Conservation (phyloP, 2,329 filamentous ascomycete species). For the Hypoxylon sp. region DNA sequence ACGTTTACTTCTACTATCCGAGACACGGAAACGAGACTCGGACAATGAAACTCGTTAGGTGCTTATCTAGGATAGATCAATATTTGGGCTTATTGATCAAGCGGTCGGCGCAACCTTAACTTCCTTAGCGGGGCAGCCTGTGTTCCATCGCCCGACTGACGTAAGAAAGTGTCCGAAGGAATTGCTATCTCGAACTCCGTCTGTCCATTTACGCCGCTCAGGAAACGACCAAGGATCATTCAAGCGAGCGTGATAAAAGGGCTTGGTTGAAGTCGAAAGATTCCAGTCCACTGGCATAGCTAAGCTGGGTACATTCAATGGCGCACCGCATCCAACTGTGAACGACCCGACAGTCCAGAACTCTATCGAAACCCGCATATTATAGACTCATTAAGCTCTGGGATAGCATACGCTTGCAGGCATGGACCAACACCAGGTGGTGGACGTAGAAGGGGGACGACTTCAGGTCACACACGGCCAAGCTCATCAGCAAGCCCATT, state of each 20-base stretch:
- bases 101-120: too few species aligned
- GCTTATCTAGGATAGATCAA: background rate
- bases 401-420: background rate
- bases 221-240: background rate
- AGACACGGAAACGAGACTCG: too few species aligned
- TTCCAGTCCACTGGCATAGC: too few species aligned
- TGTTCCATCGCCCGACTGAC: background rate
- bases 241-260: background rate
- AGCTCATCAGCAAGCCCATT: constrained; percentile 29
- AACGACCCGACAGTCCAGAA: background rate
- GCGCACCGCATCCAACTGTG: background rate
- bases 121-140: background rate
- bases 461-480: background rate
- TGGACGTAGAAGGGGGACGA: constrained; percentile 26
- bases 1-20: too few species aligned
- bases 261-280: too few species aligned
- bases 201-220: background rate
- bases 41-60: background rate
- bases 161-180: background rate
- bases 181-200: background rate
- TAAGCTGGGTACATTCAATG: too few species aligned
- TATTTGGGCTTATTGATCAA: background rate
- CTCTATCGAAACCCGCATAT: background rate
- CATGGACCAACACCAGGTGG: constrained; percentile 5
- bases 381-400: constrained; percentile 1